Evolutionary conservation across 805 yeast species (phyloP), one percentile per base, ranked within the genome.

Genomic region (Zygoascus bituminiphila): DNA sequence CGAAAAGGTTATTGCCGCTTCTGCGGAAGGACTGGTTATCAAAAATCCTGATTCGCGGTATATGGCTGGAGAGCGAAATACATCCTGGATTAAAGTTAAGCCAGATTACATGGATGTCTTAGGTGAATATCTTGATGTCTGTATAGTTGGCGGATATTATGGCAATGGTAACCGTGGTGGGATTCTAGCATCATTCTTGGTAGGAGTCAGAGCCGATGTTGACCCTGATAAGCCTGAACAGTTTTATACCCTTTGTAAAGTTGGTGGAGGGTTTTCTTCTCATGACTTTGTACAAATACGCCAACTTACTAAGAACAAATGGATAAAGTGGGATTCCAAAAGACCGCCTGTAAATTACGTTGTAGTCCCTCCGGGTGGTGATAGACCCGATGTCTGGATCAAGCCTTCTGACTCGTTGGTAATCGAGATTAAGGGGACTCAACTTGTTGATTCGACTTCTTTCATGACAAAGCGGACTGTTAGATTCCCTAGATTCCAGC

Each of bases 101-200:
- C 98, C 98, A 0, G 96, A 89, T 56, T 89, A 88, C 60, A 68
- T 88, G 46, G 83, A 80, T 48, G 87, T 83, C 50, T 84, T 84
- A 63, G 96, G 96, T 8, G 95, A 88, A 54, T 84, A 85, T 57
- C 69, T 88, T 52, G 98, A 91, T 63, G 62, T 88, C 43, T 70
- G 81, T 2, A 76, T 91, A 0, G 80, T 89, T 49, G 98, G 97
- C 0, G 82, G 81, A 48, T 80, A 77, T 48, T 79, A 80, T 15
- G 88, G 87, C 0, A 73, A 76, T 20, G 91, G 91, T 43, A 71
- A 68, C 36, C 56, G 68, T 2, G 62, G 60, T 2, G 52, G 58
- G 24, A 47, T 47, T 12, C 46, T 65, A 17, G 74, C 81, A 22
- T 74, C 87, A 9, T 85, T 76, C 57, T 71, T 85, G 51, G 84